Conservation (phyloP, 73 alveolate species). For the Effrenium voratum region DNA sequence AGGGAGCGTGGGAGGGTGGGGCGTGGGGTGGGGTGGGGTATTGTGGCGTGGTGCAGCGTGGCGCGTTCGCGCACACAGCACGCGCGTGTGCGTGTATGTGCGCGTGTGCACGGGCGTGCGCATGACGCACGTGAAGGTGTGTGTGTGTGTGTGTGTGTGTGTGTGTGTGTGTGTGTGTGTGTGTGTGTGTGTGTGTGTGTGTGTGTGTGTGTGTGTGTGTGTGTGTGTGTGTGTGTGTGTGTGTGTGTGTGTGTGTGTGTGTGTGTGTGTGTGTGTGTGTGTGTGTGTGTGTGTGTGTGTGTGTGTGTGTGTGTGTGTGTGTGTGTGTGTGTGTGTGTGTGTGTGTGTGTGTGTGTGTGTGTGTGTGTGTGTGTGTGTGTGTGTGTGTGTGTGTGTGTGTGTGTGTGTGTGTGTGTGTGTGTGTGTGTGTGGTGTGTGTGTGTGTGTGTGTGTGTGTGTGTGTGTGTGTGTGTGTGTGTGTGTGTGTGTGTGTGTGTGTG, state of each 20-base stretch:
- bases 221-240: slow-evolving; percentile 29
- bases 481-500: no score
- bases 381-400: slow-evolving; percentile 31
- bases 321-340: neutral
- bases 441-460: no score
- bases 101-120: no score
- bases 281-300: slow-evolving; percentile 23
- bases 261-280: slow-evolving; percentile 18
- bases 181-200: slow-evolving; percentile 24
- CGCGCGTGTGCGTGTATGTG: no score
- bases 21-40: no score
- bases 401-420: slow-evolving; percentile 34
- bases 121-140: no score
- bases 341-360: slow-evolving; percentile 34
- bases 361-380: slow-evolving; percentile 29
- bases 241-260: slow-evolving; percentile 17
- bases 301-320: slow-evolving; percentile 24
- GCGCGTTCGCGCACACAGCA: no score
- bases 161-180: slow-evolving; percentile 29
- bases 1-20: no score
- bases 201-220: slow-evolving; percentile 24
- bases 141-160: slow-evolving; percentile 29
- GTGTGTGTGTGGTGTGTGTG: slow-evolving; percentile 20
- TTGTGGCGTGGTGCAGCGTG: no score
- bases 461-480: no score